Percentiles rank a stretch among this genome's conserved stretches.
These are phyloP conservation scores for Themeda triandra DNA, from an alignment of 176 grass and related monocot species.

Conservation along the genomic window DNA sequence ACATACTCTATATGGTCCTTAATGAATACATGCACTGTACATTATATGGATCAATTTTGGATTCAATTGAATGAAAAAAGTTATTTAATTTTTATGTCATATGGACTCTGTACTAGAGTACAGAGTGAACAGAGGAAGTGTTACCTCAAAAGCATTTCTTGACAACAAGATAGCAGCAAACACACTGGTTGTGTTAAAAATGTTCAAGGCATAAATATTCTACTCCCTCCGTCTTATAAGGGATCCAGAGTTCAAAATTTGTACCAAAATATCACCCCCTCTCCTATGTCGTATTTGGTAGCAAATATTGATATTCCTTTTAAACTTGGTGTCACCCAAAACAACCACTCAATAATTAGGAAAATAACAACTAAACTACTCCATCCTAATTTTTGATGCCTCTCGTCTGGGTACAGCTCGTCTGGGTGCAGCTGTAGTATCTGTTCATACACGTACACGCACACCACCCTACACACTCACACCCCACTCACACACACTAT, in stretches of 20 bases:
- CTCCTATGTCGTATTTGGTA: background rate
- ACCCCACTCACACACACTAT: too few relatives aligned
- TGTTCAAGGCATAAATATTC: background rate
- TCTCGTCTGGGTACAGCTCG: too few relatives aligned
- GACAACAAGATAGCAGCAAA: background rate
- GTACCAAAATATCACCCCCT: background rate
- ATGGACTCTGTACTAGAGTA: background rate
- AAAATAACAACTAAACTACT: too few relatives aligned
- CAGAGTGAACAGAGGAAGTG: background rate
- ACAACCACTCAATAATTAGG: background rate
- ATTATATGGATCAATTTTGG: background rate
- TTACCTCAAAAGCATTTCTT: constrained; percentile 13
- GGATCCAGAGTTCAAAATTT: background rate
- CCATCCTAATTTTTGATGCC: too few relatives aligned
- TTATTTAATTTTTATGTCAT: background rate
- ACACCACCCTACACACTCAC: too few relatives aligned
- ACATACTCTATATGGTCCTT: background rate
- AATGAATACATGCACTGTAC: constrained; percentile 13
- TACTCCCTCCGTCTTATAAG: background rate
- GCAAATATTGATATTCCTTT: background rate
- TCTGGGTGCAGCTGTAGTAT: too few relatives aligned
- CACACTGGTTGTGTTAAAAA: background rate
- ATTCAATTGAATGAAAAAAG: constrained; percentile 1
- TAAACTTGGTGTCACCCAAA: background rate
- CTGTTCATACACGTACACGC: too few relatives aligned